Base-by-base conservation (phyloP, 805 yeast species). In the Limtongia smithiae region DNA sequence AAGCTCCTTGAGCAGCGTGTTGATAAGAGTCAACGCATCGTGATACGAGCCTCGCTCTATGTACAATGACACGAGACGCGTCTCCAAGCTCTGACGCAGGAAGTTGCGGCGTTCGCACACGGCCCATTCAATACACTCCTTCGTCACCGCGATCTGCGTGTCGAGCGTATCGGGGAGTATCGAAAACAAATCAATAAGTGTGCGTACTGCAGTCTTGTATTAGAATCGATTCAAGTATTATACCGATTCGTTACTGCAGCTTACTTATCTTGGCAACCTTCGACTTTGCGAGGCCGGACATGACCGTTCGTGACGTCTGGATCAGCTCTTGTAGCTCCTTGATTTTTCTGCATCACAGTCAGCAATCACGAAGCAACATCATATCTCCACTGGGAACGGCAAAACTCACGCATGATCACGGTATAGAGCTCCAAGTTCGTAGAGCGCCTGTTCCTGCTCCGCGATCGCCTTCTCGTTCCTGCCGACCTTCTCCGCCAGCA, bases 81-180 rank as follows among this genome's bases (percentile, higher is more conserved):
- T 78, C 62, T 89, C 90, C 57, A 93, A 75, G 8, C 91, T 79
- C 67, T 93, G 97, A 58, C 95, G 82, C 65, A 93, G 74, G 62
- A 93, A 93, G 3, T 88, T 77, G 66, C 96, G 81, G 65, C 87
- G 90, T 67, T 82, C 91, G 27, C 74, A 74, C 41, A 80, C 71
- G 2, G 97, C 84, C 95, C 97, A 93, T 36, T 81, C 86, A 58
- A 91, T 85, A 61, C 88, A 80, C 45, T 85, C 88, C 59, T 80
- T 76, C 50, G 91, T 82, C 15, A 88, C 80, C 39, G 71, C 67
- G 51, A 89, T 83, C 62, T 90, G 94, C 30, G 79, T 69, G 57
- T 84, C 89, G 41, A 82, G 67, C 3, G 83, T 76, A 56, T 74
- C 73, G 35, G 80, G 83, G 57, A 81, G 77, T 21, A 65, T 64